Base-by-base conservation (phyloP, 2,329 filamentous ascomycete species). In the Seiridium cupressi region DNA sequence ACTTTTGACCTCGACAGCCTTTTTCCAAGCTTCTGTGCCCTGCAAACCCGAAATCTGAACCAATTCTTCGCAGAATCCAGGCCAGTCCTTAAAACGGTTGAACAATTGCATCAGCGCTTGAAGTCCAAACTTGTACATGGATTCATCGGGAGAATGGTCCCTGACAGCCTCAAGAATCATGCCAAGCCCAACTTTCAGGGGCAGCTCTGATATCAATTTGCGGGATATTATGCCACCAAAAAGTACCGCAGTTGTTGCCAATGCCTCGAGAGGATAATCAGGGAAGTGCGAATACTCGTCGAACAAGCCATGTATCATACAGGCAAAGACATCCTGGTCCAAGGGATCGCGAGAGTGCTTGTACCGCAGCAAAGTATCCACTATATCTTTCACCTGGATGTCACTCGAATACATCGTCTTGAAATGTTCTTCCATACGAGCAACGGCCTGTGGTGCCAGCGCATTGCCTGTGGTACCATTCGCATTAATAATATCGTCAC, bases 111-210 rank as follows among this genome's bases (percentile, higher is more conserved):
- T 89, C 62, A 99, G 84, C 13, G 95, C 95, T 73, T 99, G 95
- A 10, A 99, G 83, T 9, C 96, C 95, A 72, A 99, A 99, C 69
- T 97, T 97, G 80, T 95, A 98, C 95, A 99, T 98, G 1, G 92
- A 88, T 62, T 93, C 88, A 38, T 96, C 90, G 0, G 90, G 87
- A 38, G 84, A 79, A 69, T 95, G 92, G 64, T 97, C 93, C 64
- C 92, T 85, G 32, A 99, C 93, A 10, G 95, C 92, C 73, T 99
- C 93, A n/a, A 98, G 81, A 64, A 99, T 96, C 92, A 99, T 97
- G 13, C 91, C 93, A 13, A 98, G 81, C n/a, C 92, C 95, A 60
- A 97, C 93, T 71, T 97, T 93, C 40, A 98, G 85, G 3, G 95
- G 92, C 18, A 99, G 85, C 47, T 93, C 90, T 5, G 93, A 92